Evolutionary conservation across 1,139 yeast genomes (phyloP), one percentile per base, ranked within the genome.

Genomic region (Saccharomycopsis hybrid): DNA sequence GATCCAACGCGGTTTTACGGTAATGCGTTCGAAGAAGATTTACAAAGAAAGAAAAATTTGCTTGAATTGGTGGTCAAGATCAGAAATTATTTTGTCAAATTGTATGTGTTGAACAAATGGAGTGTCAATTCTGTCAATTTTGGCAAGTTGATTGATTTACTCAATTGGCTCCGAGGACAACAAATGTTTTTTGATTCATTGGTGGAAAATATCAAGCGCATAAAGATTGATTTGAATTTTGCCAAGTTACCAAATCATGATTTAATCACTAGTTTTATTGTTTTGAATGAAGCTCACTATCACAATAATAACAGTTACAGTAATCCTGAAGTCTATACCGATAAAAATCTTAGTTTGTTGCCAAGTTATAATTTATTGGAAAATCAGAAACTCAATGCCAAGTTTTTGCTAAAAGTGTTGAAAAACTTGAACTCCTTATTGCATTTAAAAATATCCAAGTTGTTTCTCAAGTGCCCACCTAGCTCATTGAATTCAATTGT

Each of bases 211-310:
- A 72, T 54, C 7, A 46, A 69, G 68, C 55, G 74, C 66, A 50
- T 74, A 44, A 72, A 68, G 55, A 65, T 72, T 36, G 73, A 68
- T 55, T 64, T 72, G 38, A 52, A 45, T 35, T 77, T 76, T 4
- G 78, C 79, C 11, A 73, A 74, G 54, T 60, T 74, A 45, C 79
- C 79, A n/a, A 71, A 73, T 58, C 67, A 74, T 13, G 79, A 74
- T 57, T 60, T 74, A 29, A 60, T 68, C 33, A 73, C 78, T 4
- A 65, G 72, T 44, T 65, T 73, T 58, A 75, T 74, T 52, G 76
- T 74, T 2, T 62, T 74, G 31, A 50, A 50, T 44, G 50, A 47
- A 9, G 44, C 50, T 4, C 48, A 51, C 36, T 43, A 46, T 35
- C 40, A 43, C 18, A 48, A 48, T 32, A 48, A 51, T 33, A 38